Percentiles rank a stretch among this genome's conserved stretches.
phyloP scores from a whole-genome alignment of 1,139 yeast species.

The Candida labiduridarum region DNA sequence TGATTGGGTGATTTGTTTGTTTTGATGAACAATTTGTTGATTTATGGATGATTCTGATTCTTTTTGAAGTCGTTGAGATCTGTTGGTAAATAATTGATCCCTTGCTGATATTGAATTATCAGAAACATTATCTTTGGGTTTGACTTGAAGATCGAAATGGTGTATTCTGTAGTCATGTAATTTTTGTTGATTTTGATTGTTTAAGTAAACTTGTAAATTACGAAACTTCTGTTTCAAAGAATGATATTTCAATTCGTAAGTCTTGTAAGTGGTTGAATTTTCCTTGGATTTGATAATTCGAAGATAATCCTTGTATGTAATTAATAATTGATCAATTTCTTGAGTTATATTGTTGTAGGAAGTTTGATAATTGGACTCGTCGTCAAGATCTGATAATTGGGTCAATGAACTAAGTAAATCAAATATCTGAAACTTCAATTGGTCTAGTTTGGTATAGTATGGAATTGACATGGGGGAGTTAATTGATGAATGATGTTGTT shows the following conservation, averaged over 20 bases:
- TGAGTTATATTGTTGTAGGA: neutral
- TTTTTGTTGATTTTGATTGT: conserved; percentile 26
- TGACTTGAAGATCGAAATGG: conserved; percentile 17
- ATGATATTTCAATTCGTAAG: conserved; percentile 25
- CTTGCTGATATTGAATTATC: conserved; percentile 7
- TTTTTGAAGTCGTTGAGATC: conserved; percentile 17
- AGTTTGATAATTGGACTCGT: conserved; percentile 6
- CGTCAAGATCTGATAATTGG: conserved; percentile 6
- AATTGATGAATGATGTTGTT: neutral
- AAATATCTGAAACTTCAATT: conserved; percentile 19
- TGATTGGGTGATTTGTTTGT: conserved; percentile 56
- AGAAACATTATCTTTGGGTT: conserved; percentile 1
- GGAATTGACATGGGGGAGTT: conserved; percentile 4
- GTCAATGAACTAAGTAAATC: conserved; percentile 11
- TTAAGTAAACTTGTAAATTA: conserved; percentile 28
- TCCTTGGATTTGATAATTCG: conserved; percentile 19
- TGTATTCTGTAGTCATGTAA: conserved; percentile 32
- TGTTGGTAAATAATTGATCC: conserved; percentile 23
- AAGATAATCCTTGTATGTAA: conserved; percentile 24
- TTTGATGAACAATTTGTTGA: conserved; percentile 45
- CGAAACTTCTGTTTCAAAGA: conserved; percentile 27
- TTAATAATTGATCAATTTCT: conserved; percentile 12
- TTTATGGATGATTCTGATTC: conserved; percentile 22
- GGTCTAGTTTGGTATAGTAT: conserved; percentile 16
- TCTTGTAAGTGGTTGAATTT: conserved; percentile 14